A percentile compares a stretch with the other conserved stretches of the same genome.
Evolutionary conservation across 2,329 filamentous ascomycete species (phyloP).

Genomic region (Exophiala sp.): DNA sequence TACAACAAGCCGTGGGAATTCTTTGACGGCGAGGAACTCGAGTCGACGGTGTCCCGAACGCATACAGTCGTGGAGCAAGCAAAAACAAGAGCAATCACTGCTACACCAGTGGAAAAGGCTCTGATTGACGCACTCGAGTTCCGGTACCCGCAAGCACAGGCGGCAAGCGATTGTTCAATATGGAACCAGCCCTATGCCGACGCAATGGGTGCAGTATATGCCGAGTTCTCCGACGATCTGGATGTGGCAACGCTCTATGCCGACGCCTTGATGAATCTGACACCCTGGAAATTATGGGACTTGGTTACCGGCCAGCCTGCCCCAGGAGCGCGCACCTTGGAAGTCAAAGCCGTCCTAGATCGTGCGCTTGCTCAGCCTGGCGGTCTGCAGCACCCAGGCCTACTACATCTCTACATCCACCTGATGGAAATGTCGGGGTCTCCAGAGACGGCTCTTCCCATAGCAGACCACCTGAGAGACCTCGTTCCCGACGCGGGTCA

Average conservation of each 20-base stretch:
- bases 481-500: conserved; percentile 66
- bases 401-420: conserved; percentile 71
- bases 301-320: conserved; percentile 53
- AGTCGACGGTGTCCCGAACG: conserved; percentile 27
- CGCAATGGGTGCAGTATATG: conserved; percentile 55
- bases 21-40: conserved; percentile 59
- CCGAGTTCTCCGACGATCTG: conserved; percentile 50
- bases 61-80: conserved; percentile 36
- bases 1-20: conserved; percentile 73
- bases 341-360: conserved; percentile 56
- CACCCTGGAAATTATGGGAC: conserved; percentile 61
- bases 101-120: conserved; percentile 52
- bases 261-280: conserved; percentile 61
- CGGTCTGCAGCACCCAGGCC: conserved; percentile 56
- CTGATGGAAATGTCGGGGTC: conserved; percentile 68
- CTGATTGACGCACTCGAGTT: conserved; percentile 57
- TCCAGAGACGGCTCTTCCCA: conserved; percentile 57
- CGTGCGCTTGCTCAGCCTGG: conserved; percentile 48
- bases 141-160: conserved; percentile 54
- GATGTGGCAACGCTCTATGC: conserved; percentile 60
- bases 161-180: conserved; percentile 45
- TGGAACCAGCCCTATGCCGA: conserved; percentile 58
- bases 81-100: conserved; percentile 33
- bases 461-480: conserved; percentile 56
- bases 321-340: conserved; percentile 50